phyloP scores from a whole-genome alignment of 1,139 yeast genomes.

The Saccharomyces pastorianus region DNA sequence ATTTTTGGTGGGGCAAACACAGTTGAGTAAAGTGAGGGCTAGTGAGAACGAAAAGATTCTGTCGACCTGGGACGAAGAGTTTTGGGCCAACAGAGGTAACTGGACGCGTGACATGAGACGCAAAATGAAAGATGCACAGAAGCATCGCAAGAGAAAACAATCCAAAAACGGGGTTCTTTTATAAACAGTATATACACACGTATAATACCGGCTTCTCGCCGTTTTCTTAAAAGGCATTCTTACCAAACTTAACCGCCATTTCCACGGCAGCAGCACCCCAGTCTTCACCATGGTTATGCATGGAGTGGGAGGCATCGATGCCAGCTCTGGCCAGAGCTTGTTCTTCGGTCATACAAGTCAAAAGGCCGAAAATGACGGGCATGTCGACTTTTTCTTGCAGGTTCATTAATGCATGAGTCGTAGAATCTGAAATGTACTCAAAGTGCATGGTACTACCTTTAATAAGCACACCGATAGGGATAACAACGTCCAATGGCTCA shows the following conservation, averaged over 20 bases:
- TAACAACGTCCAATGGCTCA: constrained; percentile 68
- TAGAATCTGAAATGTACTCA: constrained; percentile 90
- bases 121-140: constrained; percentile 62
- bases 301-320: constrained; percentile 49
- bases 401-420: constrained; percentile 77
- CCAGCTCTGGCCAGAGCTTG: constrained; percentile 95
- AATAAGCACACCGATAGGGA: constrained; percentile 89
- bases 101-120: constrained; percentile 69
- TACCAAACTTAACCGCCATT: constrained; percentile 57
- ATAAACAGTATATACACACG: constrained; percentile 2
- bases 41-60: constrained; percentile 37
- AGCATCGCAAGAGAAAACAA: constrained; percentile 47
- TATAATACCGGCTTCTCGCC: not conserved
- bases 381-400: constrained; percentile 60
- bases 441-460: constrained; percentile 98
- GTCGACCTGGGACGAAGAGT: constrained; percentile 62
- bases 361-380: constrained; percentile 87
- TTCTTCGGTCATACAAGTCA: constrained; percentile 87
- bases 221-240: constrained; percentile 11
- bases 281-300: constrained; percentile 95
- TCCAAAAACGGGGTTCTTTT: constrained; percentile 17
- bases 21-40: constrained; percentile 48
- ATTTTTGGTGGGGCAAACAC: constrained; percentile 76
- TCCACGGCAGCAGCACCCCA: constrained; percentile 99
- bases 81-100: constrained; percentile 78